Conservation (phyloP, 768 basidiomycete species). For the Crassisporium funariophilum region DNA sequence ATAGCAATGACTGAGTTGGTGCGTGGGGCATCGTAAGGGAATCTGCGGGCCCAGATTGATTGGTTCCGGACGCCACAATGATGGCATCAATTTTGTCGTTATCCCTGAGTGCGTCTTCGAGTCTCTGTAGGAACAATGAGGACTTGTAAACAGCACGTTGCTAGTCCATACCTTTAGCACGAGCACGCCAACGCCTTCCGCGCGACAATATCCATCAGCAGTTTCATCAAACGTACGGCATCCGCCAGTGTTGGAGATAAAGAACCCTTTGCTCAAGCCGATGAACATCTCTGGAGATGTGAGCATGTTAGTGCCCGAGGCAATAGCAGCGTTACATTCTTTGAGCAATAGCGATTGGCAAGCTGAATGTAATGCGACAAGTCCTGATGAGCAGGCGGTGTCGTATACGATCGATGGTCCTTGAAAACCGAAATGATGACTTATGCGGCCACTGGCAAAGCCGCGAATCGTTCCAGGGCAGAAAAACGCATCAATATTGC, state of each 20-base stretch:
- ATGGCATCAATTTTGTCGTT: background rate
- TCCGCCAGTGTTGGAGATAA: background rate
- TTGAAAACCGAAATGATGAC: background rate
- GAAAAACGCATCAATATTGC: background rate
- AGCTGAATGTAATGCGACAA: background rate
- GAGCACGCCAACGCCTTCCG: background rate
- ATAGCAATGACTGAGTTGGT: background rate
- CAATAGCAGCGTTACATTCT: background rate
- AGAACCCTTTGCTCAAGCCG: background rate
- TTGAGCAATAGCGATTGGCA: background rate
- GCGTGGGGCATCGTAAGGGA: background rate
- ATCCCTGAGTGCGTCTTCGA: background rate
- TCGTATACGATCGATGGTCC: background rate
- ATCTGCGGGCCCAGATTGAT: background rate
- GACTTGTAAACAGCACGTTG: too few species aligned
- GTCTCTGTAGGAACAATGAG: too few species aligned
- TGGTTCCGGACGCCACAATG: background rate
- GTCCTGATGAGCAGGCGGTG: background rate
- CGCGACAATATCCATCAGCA: background rate
- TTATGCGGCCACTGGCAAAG: background rate
- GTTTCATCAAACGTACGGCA: background rate
- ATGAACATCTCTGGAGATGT: background rate
- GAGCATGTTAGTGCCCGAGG: background rate
- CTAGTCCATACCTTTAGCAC: too few species aligned
- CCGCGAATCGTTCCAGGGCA: background rate